Conservation (phyloP, 176 grass and related monocot genomes). For the Pontederia paniculata region DNA sequence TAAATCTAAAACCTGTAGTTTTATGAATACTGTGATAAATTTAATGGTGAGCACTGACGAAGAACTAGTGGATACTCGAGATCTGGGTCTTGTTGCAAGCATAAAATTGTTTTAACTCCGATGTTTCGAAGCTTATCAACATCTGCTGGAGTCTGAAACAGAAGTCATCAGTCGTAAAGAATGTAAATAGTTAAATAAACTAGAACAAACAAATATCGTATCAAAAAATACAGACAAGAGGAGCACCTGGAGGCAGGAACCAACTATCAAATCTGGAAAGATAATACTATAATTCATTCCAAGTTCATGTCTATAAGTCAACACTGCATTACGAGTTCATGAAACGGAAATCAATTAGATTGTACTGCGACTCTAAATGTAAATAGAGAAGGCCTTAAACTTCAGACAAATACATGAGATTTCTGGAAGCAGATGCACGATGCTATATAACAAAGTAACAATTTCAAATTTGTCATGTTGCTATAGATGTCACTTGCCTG, state of each 20-base stretch:
- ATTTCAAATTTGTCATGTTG: too few relatives aligned
- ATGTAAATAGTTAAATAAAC: too few relatives aligned
- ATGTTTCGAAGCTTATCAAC: slow-evolving; percentile 86
- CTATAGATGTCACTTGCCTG: slow-evolving; percentile 55
- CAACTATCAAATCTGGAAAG: slow-evolving; percentile 79
- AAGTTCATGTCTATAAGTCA: slow-evolving; percentile 94
- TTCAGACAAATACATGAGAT: too few relatives aligned
- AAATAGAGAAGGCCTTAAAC: too few relatives aligned
- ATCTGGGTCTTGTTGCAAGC: slow-evolving; percentile 89
- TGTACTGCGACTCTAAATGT: too few relatives aligned
- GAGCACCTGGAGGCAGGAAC: slow-evolving; percentile 92
- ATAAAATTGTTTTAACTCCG: slow-evolving; percentile 90
- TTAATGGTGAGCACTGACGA: neutral
- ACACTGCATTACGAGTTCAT: slow-evolving; percentile 20
- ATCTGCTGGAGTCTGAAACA: slow-evolving; percentile 56
- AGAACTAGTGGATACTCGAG: slow-evolving; percentile 62
- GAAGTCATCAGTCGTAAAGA: slow-evolving; percentile 20
- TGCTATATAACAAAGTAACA: neutral
- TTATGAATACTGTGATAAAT: too few relatives aligned
- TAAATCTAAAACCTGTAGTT: too few relatives aligned
- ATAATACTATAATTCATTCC: slow-evolving; percentile 99
- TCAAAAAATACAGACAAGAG: slow-evolving; percentile 6
- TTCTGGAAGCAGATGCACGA: too few relatives aligned
- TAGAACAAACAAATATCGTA: neutral
- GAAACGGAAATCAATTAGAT: too few relatives aligned